Evolutionary conservation across 2,329 filamentous ascomycete genomes (phyloP).

Genomic region (Tolypocladium capitatum): DNA sequence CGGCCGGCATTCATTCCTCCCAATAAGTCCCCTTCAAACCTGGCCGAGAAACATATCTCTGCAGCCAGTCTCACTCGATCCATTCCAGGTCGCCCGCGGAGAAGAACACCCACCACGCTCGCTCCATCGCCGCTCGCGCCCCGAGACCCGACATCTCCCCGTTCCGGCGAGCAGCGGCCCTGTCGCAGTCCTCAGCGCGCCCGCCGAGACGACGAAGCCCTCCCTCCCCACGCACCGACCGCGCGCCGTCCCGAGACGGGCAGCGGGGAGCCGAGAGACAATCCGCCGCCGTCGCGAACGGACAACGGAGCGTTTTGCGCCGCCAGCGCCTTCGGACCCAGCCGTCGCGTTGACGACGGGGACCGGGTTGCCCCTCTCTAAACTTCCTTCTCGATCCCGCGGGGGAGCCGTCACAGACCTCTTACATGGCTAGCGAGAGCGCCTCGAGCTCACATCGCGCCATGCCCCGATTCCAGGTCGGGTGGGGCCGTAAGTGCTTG

Average conservation of each 20-base stretch:
- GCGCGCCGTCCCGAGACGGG: neutral
- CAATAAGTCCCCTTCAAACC: neutral
- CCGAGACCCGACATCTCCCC: neutral
- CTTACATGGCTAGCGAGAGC: conserved; percentile 8
- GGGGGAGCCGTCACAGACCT: neutral
- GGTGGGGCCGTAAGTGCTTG: conserved; percentile 34
- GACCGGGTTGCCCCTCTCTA: neutral
- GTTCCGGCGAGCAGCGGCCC: neutral
- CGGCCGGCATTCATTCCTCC: neutral
- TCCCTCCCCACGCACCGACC: too few species aligned
- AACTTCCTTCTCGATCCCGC: neutral
- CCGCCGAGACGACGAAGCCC: neutral
- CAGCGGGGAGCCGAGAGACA: too few species aligned
- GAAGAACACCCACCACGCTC: neutral
- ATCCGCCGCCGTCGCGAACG: too few species aligned
- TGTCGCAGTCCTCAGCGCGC: neutral
- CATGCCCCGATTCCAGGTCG: conserved; percentile 28
- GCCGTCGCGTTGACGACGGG: neutral
- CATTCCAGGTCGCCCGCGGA: neutral
- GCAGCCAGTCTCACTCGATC: neutral
- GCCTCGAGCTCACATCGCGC: conserved; percentile 12
- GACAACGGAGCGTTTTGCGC: neutral
- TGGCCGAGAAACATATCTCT: neutral
- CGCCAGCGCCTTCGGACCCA: neutral
- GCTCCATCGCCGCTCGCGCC: neutral